Percentiles rank a stretch among this genome's conserved stretches.
These are phyloP conservation scores for Zangia roseola DNA, from an alignment of 768 basidiomycete species.

Conservation along the genomic window DNA sequence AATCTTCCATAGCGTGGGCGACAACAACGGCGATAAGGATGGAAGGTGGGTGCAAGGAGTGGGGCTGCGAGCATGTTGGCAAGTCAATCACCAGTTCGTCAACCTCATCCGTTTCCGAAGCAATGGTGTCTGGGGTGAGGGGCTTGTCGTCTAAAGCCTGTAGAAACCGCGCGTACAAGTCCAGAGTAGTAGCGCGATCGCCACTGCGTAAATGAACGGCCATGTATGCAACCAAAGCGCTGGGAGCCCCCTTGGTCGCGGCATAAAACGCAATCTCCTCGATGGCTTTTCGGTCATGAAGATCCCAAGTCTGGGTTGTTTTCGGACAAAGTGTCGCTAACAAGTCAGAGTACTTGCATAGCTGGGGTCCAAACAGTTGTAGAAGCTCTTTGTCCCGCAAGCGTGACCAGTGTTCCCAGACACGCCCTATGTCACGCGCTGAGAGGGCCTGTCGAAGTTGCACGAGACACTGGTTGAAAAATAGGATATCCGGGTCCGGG, in stretches of 20 bases:
- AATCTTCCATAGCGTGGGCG: slow-evolving; percentile 57
- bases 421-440: slow-evolving; percentile 31
- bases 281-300: slow-evolving; percentile 29
- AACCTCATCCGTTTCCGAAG: slow-evolving; percentile 18
- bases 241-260: slow-evolving; percentile 43
- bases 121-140: slow-evolving; percentile 13
- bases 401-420: slow-evolving; percentile 39
- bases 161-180: slow-evolving; percentile 43
- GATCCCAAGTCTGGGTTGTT: slow-evolving; percentile 22
- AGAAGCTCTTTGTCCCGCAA: slow-evolving; percentile 45
- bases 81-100: slow-evolving; percentile 27
- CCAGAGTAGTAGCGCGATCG: slow-evolving; percentile 42
- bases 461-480: slow-evolving; percentile 37
- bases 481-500: slow-evolving; percentile 31
- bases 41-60: slow-evolving; percentile 23
- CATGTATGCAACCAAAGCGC: slow-evolving; percentile 53
- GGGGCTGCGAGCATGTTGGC: slow-evolving; percentile 14
- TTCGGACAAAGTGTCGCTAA: slow-evolving; percentile 31
- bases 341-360: slow-evolving; percentile 39
- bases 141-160: slow-evolving; percentile 19
- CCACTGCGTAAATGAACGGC: slow-evolving; percentile 39
- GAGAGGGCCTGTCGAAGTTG: slow-evolving; percentile 40
- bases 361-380: slow-evolving; percentile 44
- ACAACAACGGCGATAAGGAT: slow-evolving; percentile 54
- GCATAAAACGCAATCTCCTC: slow-evolving; percentile 51